Evolutionary conservation across 139 green algal genomes (phyloP).

Genomic region (Coccomyxa sp.): DNA sequence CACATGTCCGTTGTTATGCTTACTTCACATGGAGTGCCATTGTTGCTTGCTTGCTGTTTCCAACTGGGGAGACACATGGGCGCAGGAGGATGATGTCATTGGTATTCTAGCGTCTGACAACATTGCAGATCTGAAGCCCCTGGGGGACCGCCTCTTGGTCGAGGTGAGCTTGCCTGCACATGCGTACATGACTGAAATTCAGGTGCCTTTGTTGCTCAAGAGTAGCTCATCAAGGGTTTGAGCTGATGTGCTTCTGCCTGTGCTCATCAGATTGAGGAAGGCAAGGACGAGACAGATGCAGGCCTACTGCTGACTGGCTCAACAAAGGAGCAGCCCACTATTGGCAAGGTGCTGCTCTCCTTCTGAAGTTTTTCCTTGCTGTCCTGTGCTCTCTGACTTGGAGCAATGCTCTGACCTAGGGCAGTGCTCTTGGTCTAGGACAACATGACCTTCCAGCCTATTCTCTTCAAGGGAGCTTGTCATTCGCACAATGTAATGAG

Average conservation of each 20-base stretch:
- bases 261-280: constrained; percentile 47
- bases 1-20: not conserved
- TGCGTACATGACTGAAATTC: not conserved
- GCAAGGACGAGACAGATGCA: constrained; percentile 65
- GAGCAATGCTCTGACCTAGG: too few species aligned
- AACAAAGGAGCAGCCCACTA: constrained; percentile 82
- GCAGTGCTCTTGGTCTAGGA: too few species aligned
- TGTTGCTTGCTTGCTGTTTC: not conserved
- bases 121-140: constrained; percentile 56
- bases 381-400: too few species aligned
- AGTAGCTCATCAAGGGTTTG: not conserved
- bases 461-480: not conserved
- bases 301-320: constrained; percentile 82
- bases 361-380: too few species aligned
- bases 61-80: too few species aligned
- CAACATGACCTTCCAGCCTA: not conserved
- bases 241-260: not conserved
- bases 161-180: constrained; percentile 22
- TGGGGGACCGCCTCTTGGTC: constrained; percentile 56
- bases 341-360: constrained; percentile 62
- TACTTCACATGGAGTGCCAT: not conserved
- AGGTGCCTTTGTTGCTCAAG: not conserved
- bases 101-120: constrained; percentile 50
- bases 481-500: not conserved
- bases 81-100: constrained; percentile 60